These are phyloP conservation scores for Ophiosphaerella herpotricha DNA, from an alignment of 2,329 filamentous ascomycete species.

Conservation along the genomic window DNA sequence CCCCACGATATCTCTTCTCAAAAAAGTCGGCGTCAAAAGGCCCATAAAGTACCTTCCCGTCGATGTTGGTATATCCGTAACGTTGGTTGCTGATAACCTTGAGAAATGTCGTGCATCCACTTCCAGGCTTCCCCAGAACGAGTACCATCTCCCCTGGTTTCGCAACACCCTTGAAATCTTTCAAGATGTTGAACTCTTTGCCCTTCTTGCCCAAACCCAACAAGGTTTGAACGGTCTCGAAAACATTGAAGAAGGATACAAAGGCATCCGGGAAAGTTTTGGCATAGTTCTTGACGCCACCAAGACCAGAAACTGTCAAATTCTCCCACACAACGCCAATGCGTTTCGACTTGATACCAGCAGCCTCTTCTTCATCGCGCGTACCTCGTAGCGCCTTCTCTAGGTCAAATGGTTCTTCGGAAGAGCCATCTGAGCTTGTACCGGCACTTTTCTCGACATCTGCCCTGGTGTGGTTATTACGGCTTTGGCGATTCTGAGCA, in stretches of 20 bases:
- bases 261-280: slow-evolving; percentile 79
- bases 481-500: slow-evolving; percentile 53
- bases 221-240: slow-evolving; percentile 66
- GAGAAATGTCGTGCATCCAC: slow-evolving; percentile 60
- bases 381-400: slow-evolving; percentile 74
- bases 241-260: slow-evolving; percentile 75
- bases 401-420: slow-evolving; percentile 68
- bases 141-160: slow-evolving; percentile 85
- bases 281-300: slow-evolving; percentile 72
- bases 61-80: slow-evolving; percentile 63
- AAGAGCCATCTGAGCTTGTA: slow-evolving; percentile 39
- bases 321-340: slow-evolving; percentile 75
- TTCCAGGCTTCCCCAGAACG: slow-evolving; percentile 76
- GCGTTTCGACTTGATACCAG: slow-evolving; percentile 80
- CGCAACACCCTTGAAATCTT: slow-evolving; percentile 65
- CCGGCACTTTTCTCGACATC: slow-evolving; percentile 64
- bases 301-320: slow-evolving; percentile 75
- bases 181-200: slow-evolving; percentile 72
- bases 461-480: slow-evolving; percentile 33
- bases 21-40: slow-evolving; percentile 74
- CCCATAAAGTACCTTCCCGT: slow-evolving; percentile 77
- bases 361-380: slow-evolving; percentile 71
- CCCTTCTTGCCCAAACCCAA: slow-evolving; percentile 71
- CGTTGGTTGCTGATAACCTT: slow-evolving; percentile 61
- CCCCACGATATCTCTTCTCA: slow-evolving; percentile 71